phyloP scores from a whole-genome alignment of 495 filamentous ascomycete species.

The Xylaria curta region DNA sequence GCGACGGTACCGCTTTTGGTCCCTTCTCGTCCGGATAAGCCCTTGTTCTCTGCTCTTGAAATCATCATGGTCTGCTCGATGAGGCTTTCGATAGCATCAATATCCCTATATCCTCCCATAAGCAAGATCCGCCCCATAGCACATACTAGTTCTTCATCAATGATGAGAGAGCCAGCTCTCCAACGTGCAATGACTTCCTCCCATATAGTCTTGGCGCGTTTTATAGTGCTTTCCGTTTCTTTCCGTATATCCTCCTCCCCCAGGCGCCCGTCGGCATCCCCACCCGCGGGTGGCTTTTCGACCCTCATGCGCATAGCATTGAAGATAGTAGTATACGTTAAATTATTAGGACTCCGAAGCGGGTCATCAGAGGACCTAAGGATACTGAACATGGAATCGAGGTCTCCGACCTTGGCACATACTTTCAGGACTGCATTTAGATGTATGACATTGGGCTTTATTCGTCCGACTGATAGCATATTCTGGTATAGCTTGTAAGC shows the following conservation, averaged over 20 bases:
- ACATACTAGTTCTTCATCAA: constrained; percentile 76
- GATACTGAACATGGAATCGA: constrained; percentile 78
- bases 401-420: constrained; percentile 70
- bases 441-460: constrained; percentile 77
- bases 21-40: not conserved
- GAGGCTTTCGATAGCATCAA: constrained; percentile 72
- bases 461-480: constrained; percentile 63
- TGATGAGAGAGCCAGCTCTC: constrained; percentile 66
- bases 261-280: constrained; percentile 31
- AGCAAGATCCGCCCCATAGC: constrained; percentile 79
- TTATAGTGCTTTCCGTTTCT: constrained; percentile 48
- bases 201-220: constrained; percentile 74
- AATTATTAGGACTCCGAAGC: constrained; percentile 63
- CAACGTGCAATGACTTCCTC: constrained; percentile 76
- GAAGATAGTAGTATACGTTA: constrained; percentile 82
- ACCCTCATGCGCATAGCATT: constrained; percentile 62
- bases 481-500: constrained; percentile 75
- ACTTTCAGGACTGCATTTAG: constrained; percentile 85
- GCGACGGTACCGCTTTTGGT: not conserved
- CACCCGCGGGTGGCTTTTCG: constrained; percentile 22
- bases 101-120: constrained; percentile 60
- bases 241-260: constrained; percentile 40
- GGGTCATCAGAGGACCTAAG: constrained; percentile 69
- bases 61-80: constrained; percentile 79
- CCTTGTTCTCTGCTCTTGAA: constrained; percentile 46